These are phyloP conservation scores for Lotus japonicus DNA, from an alignment of 306 rosid species.

Conservation along the genomic window DNA sequence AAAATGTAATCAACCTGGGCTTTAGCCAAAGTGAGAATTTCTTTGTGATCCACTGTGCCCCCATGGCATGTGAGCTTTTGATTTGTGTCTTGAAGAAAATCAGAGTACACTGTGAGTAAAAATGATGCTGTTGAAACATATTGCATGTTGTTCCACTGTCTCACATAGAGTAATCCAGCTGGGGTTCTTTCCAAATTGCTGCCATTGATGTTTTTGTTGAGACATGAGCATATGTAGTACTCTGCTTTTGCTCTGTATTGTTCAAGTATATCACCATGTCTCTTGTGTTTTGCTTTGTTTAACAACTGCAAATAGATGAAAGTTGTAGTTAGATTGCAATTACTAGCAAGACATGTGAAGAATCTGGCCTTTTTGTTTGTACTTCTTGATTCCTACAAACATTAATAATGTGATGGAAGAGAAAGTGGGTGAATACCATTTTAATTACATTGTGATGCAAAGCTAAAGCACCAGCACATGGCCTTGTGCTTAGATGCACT, in stretches of 20 bases:
- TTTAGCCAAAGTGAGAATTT: constrained; percentile 51
- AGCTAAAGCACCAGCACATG: constrained; percentile 48
- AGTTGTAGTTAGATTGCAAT: not conserved
- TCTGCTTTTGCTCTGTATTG: constrained; percentile 77
- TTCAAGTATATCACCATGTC: constrained; percentile 40
- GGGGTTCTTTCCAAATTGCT: constrained; percentile 70
- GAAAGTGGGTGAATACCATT: too few species aligned
- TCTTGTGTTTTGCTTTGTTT: constrained; percentile 46
- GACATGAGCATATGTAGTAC: constrained; percentile 74
- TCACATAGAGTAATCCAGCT: constrained; percentile 60
- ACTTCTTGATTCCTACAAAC: not conserved
- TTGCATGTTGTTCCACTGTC: constrained; percentile 99
- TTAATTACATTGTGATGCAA: not conserved
- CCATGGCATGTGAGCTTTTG: constrained; percentile 52
- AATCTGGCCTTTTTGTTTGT: not conserved
- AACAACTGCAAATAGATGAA: constrained; percentile 42
- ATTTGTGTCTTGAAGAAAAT: constrained; percentile 47
- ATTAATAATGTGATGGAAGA: too few species aligned
- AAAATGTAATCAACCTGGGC: constrained; percentile 80
- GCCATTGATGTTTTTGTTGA: constrained; percentile 66
- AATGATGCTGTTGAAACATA: constrained; percentile 86
- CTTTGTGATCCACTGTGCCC: constrained; percentile 30
- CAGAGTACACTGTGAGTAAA: constrained; percentile 66
- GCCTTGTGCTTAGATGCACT: constrained; percentile 26
- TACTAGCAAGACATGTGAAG: not conserved